These are phyloP conservation scores for Ustilaginoidea virens DNA, from an alignment of 2,329 filamentous ascomycete species.

Conservation along the genomic window DNA sequence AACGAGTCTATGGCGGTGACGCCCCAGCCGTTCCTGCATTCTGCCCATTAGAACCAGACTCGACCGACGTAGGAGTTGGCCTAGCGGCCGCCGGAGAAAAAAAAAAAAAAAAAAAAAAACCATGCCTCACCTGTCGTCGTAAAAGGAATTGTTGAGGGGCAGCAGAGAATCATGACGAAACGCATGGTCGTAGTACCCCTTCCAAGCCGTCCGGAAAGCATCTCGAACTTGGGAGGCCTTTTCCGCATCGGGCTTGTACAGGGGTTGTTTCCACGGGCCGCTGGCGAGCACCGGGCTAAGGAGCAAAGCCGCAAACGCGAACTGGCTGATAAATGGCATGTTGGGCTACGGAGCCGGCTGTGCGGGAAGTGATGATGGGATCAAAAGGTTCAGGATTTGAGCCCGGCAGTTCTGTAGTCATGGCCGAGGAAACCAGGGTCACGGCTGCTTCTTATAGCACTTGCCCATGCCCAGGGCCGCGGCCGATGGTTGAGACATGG, in stretches of 20 bases:
- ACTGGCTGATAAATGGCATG: conserved; percentile 1
- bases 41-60: too few species aligned
- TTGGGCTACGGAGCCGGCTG: too few species aligned
- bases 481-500: too few species aligned
- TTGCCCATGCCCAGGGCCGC: too few species aligned
- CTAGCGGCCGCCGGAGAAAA: too few species aligned
- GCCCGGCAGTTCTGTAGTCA: too few species aligned
- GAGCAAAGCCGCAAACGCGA: conserved; percentile 1
- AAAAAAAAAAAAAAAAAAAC: too few species aligned
- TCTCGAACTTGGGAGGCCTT: conserved; percentile 33
- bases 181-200: conserved; percentile 56
- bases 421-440: too few species aligned
- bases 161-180: conserved; percentile 63
- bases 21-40: conserved; percentile 80
- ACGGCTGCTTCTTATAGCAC: too few species aligned
- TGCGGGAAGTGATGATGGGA: too few species aligned
- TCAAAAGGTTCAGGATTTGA: too few species aligned
- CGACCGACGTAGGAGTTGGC: too few species aligned
- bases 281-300: background rate
- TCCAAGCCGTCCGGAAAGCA: conserved; percentile 55
- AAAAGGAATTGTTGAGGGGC: conserved; percentile 47
- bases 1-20: conserved; percentile 70
- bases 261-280: background rate
- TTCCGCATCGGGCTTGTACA: background rate
- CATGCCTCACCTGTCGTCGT: conserved; percentile 49